Evolutionary conservation across 179 eudicot species (phyloP).

Genomic region (Drosera spatulata): DNA sequence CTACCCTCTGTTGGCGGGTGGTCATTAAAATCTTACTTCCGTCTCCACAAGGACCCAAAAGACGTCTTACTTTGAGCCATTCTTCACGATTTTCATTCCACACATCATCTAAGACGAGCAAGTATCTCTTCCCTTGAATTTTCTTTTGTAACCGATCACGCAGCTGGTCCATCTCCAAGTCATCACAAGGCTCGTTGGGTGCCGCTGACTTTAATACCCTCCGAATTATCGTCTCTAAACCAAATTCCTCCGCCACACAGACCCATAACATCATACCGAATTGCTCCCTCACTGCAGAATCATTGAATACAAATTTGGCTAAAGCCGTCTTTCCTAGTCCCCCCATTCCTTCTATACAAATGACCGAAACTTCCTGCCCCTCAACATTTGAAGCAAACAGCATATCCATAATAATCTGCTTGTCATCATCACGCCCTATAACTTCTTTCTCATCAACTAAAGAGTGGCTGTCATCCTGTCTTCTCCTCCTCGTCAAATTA

Average conservation of each 20-base stretch:
- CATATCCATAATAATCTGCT: slow-evolving; percentile 5
- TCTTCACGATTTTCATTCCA: slow-evolving; percentile 14
- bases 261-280: slow-evolving; percentile 22
- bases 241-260: slow-evolving; percentile 14
- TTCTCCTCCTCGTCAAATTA: neutral
- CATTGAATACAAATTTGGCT: slow-evolving; percentile 16
- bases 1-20: slow-evolving; percentile 6
- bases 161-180: slow-evolving; percentile 2
- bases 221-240: slow-evolving; percentile 2
- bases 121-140: slow-evolving; percentile 4
- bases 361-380: slow-evolving; percentile 5
- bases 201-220: slow-evolving; percentile 5
- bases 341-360: slow-evolving; percentile 21
- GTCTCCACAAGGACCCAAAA: slow-evolving; percentile 6
- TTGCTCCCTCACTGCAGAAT: neutral
- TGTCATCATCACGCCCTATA: slow-evolving; percentile 16
- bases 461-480: slow-evolving; percentile 15
- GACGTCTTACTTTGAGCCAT: slow-evolving; percentile 12
- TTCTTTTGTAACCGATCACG: slow-evolving; percentile 1
- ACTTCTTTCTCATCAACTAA: slow-evolving; percentile 7
- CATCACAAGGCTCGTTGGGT: neutral
- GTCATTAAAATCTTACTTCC: slow-evolving; percentile 20
- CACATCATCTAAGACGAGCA: slow-evolving; percentile 29
- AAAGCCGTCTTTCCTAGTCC: slow-evolving; percentile 27
- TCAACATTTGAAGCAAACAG: neutral